Conservation (phyloP, 768 basidiomycete genomes). For the Kwoniella sp. region DNA sequence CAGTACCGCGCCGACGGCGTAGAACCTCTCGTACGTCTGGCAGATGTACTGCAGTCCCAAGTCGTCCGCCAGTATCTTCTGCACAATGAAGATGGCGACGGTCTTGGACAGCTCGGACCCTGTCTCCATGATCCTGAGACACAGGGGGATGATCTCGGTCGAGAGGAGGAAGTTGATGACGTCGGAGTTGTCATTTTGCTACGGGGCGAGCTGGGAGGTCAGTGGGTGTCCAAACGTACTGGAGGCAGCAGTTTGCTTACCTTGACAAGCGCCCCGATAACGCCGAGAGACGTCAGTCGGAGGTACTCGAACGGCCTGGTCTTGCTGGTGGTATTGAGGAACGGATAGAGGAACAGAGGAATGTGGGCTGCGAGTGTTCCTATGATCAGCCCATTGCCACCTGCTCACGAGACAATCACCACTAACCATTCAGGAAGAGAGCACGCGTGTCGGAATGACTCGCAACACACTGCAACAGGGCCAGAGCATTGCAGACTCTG, state of each 20-base stretch:
- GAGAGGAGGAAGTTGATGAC: slow-evolving; percentile 99
- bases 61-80: slow-evolving; percentile 91
- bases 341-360: slow-evolving; percentile 90
- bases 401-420: neutral
- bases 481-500: slow-evolving; percentile 96
- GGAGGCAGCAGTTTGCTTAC: slow-evolving; percentile 52
- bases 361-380: slow-evolving; percentile 68
- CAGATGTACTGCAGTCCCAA: slow-evolving; percentile 97
- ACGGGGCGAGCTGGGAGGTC: neutral
- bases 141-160: slow-evolving; percentile 98
- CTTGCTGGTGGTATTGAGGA: slow-evolving; percentile 97
- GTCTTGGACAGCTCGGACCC: slow-evolving; percentile 98
- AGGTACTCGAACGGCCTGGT: slow-evolving; percentile 99
- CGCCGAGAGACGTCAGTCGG: slow-evolving; percentile 96
- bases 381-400: neutral
- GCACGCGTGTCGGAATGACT: slow-evolving; percentile 94
- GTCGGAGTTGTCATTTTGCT: slow-evolving; percentile 99
- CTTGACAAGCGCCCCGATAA: slow-evolving; percentile 98
- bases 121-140: slow-evolving; percentile 99
- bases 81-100: slow-evolving; percentile 98
- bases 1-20: slow-evolving; percentile 95
- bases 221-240: neutral
- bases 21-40: slow-evolving; percentile 99
- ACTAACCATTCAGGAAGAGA: slow-evolving; percentile 83
- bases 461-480: slow-evolving; percentile 94